Evolutionary conservation across 2,329 filamentous ascomycete genomes (phyloP).

Genomic region (Fusarium kyushuense): DNA sequence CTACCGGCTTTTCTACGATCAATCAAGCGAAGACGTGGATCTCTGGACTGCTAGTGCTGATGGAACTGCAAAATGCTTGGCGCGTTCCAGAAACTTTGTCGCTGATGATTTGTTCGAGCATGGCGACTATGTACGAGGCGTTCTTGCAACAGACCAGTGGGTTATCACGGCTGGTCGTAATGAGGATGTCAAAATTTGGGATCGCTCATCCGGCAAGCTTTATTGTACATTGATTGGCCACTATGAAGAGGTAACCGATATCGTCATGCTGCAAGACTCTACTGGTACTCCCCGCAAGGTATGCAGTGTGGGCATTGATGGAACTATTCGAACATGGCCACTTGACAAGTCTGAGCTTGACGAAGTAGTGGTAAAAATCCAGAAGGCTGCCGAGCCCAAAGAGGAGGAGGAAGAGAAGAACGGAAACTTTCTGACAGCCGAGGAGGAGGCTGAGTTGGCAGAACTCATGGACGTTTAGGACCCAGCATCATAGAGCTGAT

Average conservation of each 20-base stretch:
- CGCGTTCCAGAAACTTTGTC: slow-evolving; percentile 75
- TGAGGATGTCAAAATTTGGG: slow-evolving; percentile 93
- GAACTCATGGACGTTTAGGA: slow-evolving; percentile 83
- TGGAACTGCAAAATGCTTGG: slow-evolving; percentile 84
- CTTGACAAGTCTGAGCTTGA: slow-evolving; percentile 72
- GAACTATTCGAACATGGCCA: slow-evolving; percentile 87
- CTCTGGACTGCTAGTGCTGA: slow-evolving; percentile 95
- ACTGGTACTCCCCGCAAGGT: slow-evolving; percentile 61
- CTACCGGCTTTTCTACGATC: slow-evolving; percentile 81
- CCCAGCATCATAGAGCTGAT: neutral
- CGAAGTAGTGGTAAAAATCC: slow-evolving; percentile 59
- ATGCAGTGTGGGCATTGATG: slow-evolving; percentile 89
- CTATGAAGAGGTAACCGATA: slow-evolving; percentile 90
- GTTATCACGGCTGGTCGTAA: slow-evolving; percentile 90
- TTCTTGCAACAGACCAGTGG: slow-evolving; percentile 81
- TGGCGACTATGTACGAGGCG: slow-evolving; percentile 89
- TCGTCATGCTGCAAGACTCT: slow-evolving; percentile 69
- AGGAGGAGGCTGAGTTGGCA: slow-evolving; percentile 93
- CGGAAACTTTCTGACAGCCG: slow-evolving; percentile 76
- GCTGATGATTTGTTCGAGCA: slow-evolving; percentile 80
- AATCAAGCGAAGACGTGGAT: slow-evolving; percentile 71
- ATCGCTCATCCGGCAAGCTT: slow-evolving; percentile 77
- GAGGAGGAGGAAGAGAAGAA: slow-evolving; percentile 59
- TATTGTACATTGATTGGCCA: slow-evolving; percentile 83
- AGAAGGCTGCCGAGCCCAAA: slow-evolving; percentile 63